Evolutionary conservation across 768 basidiomycete genomes (phyloP).

Genomic region (Suillus spraguei): DNA sequence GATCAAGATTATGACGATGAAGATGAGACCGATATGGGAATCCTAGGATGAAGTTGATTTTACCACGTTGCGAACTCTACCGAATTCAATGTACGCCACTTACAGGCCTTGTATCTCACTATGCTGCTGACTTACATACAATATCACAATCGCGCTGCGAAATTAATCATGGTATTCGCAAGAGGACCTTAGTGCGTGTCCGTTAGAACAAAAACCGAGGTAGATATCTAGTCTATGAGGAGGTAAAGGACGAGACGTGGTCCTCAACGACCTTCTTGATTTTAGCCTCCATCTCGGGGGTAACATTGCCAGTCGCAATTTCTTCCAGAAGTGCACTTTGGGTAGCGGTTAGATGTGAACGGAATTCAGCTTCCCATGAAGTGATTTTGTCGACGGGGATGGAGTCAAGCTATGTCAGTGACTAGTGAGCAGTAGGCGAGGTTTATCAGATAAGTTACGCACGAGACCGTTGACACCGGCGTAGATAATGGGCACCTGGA

Average conservation of each 20-base stretch:
- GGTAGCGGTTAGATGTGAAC: constrained; percentile 76
- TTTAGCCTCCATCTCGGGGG: constrained; percentile 87
- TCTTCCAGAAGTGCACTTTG: constrained; percentile 80
- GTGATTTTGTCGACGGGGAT: constrained; percentile 96
- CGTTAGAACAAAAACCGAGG: background rate
- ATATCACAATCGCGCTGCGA: constrained; percentile 22
- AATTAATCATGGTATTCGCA: constrained; percentile 31
- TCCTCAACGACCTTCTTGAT: constrained; percentile 96
- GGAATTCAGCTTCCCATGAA: constrained; percentile 92
- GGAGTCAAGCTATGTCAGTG: constrained; percentile 70
- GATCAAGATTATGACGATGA: constrained; percentile 47
- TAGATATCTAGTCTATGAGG: constrained; percentile 24
- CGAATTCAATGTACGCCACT: constrained; percentile 5
- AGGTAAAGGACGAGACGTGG: constrained; percentile 80
- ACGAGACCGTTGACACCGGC: constrained; percentile 99
- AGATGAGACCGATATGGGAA: constrained; percentile 18
- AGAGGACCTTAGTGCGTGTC: constrained; percentile 15
- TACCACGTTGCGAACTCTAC: background rate
- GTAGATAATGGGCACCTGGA: constrained; percentile 98
- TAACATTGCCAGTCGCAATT: constrained; percentile 82
- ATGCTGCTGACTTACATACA: constrained; percentile 7
- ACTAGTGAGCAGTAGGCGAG: background rate
- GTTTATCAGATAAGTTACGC: constrained; percentile 32
- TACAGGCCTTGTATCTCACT: constrained; percentile 3
- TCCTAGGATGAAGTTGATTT: constrained; percentile 6